Conservation (phyloP, 78 protist genomes). For the Tieghemostelium lacteum region DNA sequence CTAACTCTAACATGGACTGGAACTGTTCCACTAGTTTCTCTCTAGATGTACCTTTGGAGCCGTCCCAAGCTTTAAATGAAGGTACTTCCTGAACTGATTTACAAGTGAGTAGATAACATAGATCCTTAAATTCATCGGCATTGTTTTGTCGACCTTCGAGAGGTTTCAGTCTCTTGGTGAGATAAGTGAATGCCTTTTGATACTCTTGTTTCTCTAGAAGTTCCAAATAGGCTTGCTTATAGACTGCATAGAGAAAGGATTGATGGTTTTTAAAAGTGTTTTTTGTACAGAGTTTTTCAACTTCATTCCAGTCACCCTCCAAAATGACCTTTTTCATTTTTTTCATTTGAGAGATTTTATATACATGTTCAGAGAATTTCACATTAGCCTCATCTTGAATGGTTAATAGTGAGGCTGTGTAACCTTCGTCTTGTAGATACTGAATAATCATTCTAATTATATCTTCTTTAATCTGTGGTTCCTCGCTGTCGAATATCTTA, state of each 20-base stretch:
- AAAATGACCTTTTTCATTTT: constrained; percentile 76
- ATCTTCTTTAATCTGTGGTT: constrained; percentile 77
- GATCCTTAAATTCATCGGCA: constrained; percentile 85
- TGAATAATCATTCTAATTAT: constrained; percentile 83
- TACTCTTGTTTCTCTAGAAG: constrained; percentile 79
- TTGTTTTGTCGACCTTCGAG: constrained; percentile 77
- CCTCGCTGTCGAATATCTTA: constrained; percentile 44
- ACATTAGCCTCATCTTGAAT: constrained; percentile 91
- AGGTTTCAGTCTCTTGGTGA: constrained; percentile 87
- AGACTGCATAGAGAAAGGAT: constrained; percentile 82
- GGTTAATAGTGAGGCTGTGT: constrained; percentile 56
- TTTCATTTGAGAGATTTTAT: constrained; percentile 16
- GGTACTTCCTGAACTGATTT: constrained; percentile 78
- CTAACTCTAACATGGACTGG: constrained; percentile 60
- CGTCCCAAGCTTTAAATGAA: constrained; percentile 81
- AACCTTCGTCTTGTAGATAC: constrained; percentile 89
- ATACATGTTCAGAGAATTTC: constrained; percentile 35
- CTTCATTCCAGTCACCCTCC: constrained; percentile 92
- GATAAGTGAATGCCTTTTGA: constrained; percentile 81
- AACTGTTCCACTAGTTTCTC: constrained; percentile 70
- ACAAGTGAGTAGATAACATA: constrained; percentile 88
- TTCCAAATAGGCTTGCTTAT: constrained; percentile 91
- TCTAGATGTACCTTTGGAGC: constrained; percentile 44
- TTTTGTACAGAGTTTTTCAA: constrained; percentile 76
- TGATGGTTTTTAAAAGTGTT: constrained; percentile 34